Percentiles rank a stretch among this genome's conserved stretches.
phyloP scores from a whole-genome alignment of 2,329 filamentous ascomycete genomes.

The Apiospora malaysiana region DNA sequence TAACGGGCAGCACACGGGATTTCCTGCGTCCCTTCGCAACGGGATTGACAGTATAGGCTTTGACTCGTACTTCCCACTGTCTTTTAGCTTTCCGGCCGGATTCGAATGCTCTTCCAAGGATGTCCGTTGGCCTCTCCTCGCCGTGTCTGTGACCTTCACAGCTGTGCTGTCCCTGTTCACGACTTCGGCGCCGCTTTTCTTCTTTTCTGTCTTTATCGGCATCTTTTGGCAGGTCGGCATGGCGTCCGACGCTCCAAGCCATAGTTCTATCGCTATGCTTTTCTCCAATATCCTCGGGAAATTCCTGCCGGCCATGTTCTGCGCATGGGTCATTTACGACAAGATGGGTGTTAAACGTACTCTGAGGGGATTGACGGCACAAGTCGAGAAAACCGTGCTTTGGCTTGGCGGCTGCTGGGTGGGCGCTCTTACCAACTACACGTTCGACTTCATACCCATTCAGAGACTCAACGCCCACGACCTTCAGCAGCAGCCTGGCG shows the following conservation, averaged over 20 bases:
- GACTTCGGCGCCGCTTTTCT: constrained; percentile 79
- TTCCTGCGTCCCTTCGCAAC: constrained; percentile 67
- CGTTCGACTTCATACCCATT: constrained; percentile 92
- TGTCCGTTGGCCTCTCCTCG: constrained; percentile 82
- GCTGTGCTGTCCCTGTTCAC: constrained; percentile 81
- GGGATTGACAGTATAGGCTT: constrained; percentile 81
- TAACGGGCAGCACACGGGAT: constrained; percentile 70
- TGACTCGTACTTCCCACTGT: constrained; percentile 86
- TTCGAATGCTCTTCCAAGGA: constrained; percentile 75
- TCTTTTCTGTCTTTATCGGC: constrained; percentile 80
- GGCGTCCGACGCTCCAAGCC: constrained; percentile 82
- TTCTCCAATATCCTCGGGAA: constrained; percentile 81
- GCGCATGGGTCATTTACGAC: constrained; percentile 85
- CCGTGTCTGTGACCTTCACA: constrained; percentile 81
- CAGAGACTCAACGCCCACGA: constrained; percentile 91
- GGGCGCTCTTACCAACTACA: constrained; percentile 92
- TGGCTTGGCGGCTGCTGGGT: constrained; percentile 93
- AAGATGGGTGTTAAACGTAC: constrained; percentile 79
- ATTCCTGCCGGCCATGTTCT: constrained; percentile 86
- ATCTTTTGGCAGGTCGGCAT: constrained; percentile 91
- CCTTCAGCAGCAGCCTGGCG: constrained; percentile 86
- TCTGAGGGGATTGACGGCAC: constrained; percentile 75
- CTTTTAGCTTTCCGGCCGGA: constrained; percentile 75
- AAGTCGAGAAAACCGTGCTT: constrained; percentile 86
- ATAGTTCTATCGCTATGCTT: constrained; percentile 70